Evolutionary conservation across 1,284 basidiomycete species (phyloP), one percentile per base, ranked within the genome.

Genomic region (Leccinum proximum): DNA sequence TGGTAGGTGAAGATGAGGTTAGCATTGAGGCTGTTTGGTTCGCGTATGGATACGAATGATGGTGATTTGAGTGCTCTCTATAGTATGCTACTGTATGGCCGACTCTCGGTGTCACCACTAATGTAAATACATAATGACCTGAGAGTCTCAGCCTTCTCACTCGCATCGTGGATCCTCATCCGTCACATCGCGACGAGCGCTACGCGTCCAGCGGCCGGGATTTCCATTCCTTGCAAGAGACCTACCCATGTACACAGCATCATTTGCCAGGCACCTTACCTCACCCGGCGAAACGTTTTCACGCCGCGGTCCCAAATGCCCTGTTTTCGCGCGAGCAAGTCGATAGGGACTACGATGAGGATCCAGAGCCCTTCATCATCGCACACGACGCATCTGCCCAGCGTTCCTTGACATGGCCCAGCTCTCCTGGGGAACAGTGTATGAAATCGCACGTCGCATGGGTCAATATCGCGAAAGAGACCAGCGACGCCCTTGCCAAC

Each of bases 401-500:
- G 33, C 38, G 2, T 57, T 79, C 0, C 71, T 87, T 58, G 85
- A 88, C 63, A 63, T 48, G 0, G 59, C 73, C 3, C 60, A 72
- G 4, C 79, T 89, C 16, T 68, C 80, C 9, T 87, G 85, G 80
- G 87, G 86, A 0, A 81, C 81, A 0, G 80, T 85, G 56, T 87
- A 78, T 60, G 85, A 87, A 66, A 73, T 88, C 14, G 83, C 85
- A 11, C 80, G 84, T 22, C n/a, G n/a, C n/a, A n/a, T n/a, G n/a
- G n/a, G n/a, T n/a, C n/a, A n/a, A n/a, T n/a, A n/a, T n/a, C n/a
- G n/a, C n/a, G n/a, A n/a, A n/a, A n/a, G n/a, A n/a, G n/a, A n/a
- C n/a, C n/a, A n/a, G n/a, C n/a, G n/a, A n/a, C n/a, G n/a, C n/a
- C n/a, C n/a, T n/a, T n/a, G n/a, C n/a, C n/a, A n/a, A n/a, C n/a